Base-by-base conservation (phyloP, 306 rosid species). In the Prunus campanulata region DNA sequence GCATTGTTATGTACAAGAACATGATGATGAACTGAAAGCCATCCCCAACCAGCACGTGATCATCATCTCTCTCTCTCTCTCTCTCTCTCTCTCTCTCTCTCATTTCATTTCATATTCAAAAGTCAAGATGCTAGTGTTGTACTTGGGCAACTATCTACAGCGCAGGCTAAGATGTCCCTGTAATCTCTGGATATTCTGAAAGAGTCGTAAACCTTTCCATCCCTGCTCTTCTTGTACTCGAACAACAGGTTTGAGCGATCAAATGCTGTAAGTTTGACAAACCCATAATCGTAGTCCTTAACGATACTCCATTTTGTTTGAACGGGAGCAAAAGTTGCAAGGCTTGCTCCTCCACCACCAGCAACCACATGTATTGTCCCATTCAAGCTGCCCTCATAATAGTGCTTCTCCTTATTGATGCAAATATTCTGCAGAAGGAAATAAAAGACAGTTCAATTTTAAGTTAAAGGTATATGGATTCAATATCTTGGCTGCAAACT, bases 191-290 rank as follows among this genome's bases (percentile, higher is more conserved):
- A 86, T 78, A 95, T 85, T 76, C 77, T 89, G 82, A 95, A 95
- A 12, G 95, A 90, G 71, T 95, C 97, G 29, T 95, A 87, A 65
- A 90, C 96, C 74, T 78, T 74, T 71, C 98, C 98, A 79, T 95
- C 85, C 47, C 95, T 86, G 81, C 98, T 95, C 85, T 90, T 95
- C 93, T 89, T 90, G 90, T 95, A 95, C 90, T 95, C 98, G n/a
- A 92, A 82, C 90, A 92, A 78, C 8, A 95, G 75, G 78, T 92
- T 95, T n/a, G 97, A 92, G 81, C 83, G 92, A 71, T 90, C 93
- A 72, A 84, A 90, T 72, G 97, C 96, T 24, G 97, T 95, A 12
- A 95, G 91, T 66, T 95, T 95, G 72, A 88, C 93, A 71, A 89
- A 95, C 70, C 98, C 98, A 61, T 74, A 95, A 72, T 95, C 98